Evolutionary conservation across 257 asterid species (phyloP), one percentile per base, ranked within the genome.

Genomic region (Avicennia marina): DNA sequence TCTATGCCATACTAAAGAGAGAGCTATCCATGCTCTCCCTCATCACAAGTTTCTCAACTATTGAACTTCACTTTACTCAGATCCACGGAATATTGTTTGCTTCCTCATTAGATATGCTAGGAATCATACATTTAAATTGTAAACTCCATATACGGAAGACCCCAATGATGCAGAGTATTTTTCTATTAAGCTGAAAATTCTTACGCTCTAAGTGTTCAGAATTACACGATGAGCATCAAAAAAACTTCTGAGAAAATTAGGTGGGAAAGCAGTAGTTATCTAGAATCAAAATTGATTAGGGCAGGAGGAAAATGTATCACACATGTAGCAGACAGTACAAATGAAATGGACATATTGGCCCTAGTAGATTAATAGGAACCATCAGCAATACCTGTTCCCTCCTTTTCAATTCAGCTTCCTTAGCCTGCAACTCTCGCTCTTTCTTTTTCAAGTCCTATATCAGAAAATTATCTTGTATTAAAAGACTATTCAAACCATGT

Each of bases 391-490:
- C 97, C 94, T 86, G 94, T 67, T 89, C 97, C 79, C 75, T 76
- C 68, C 48, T 84, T 64, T 62, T 86, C 75, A 89, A 74, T 57
- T 86, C 97, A 56, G 93, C 95, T 75, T 89, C 95, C 78, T 67
- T 86, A 69, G 88, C 95, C 70, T 81, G 83, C 58, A 89, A 91
- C 66, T 86, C 97, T 64, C 71, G 73, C 71, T 89, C 97, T 58
- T 54, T 78, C 60, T 45, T 80, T 63, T 76, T 89, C 66, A 84
- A 58, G 65, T 89, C 97, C 96, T 90, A 63, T 19, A 66, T 41
- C 13, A 55, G 38, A 19, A 58, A 31, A 15, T 40, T 27, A 31
- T 57, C n/a, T 26, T 12, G n/a, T 4, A 11, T 22, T 11, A 25
- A 6, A 22, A 11, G 38, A 11, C 64, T 32, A 33, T 48, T 22